These are phyloP conservation scores for Heterobasidion parviporum DNA, from an alignment of 1,284 basidiomycete species.

Conservation along the genomic window DNA sequence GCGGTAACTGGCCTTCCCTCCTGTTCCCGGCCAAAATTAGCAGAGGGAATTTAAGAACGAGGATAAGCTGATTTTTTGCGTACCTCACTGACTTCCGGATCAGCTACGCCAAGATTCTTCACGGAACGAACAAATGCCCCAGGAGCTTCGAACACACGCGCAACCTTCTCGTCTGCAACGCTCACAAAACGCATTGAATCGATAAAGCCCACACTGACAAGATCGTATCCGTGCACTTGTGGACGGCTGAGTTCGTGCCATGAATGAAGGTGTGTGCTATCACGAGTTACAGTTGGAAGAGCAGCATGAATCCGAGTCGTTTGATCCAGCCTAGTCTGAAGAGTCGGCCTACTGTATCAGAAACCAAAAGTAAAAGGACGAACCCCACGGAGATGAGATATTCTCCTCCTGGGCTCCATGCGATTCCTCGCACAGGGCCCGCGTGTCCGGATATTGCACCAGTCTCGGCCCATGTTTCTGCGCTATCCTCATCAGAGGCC, in stretches of 20 bases:
- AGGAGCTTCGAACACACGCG: slow-evolving; percentile 86
- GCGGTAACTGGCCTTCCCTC: slow-evolving; percentile 48
- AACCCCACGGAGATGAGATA: slow-evolving; percentile 82
- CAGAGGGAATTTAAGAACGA: not conserved
- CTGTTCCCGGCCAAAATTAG: slow-evolving; percentile 13
- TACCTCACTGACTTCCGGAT: slow-evolving; percentile 41
- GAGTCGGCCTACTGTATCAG: not conserved
- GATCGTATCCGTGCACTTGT: slow-evolving; percentile 92
- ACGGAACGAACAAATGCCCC: slow-evolving; percentile 63
- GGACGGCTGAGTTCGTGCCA: slow-evolving; percentile 91
- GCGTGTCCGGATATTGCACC: slow-evolving; percentile 80
- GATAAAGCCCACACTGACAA: slow-evolving; percentile 76
- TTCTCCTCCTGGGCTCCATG: slow-evolving; percentile 79
- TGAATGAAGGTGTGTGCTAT: slow-evolving; percentile 15
- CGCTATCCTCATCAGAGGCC: not conserved
- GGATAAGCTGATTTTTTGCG: not conserved
- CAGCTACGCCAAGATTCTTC: slow-evolving; percentile 39
- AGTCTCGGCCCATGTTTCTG: slow-evolving; percentile 62
- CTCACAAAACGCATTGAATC: slow-evolving; percentile 73
- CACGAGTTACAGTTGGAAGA: slow-evolving; percentile 17
- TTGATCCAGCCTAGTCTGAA: slow-evolving; percentile 63
- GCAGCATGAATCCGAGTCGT: slow-evolving; percentile 81
- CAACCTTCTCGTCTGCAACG: slow-evolving; percentile 89
- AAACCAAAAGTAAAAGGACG: slow-evolving; percentile 13
- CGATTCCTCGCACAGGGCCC: slow-evolving; percentile 67